phyloP scores from a whole-genome alignment of 106 monocot species.

The Apostasia shenzhenica region DNA sequence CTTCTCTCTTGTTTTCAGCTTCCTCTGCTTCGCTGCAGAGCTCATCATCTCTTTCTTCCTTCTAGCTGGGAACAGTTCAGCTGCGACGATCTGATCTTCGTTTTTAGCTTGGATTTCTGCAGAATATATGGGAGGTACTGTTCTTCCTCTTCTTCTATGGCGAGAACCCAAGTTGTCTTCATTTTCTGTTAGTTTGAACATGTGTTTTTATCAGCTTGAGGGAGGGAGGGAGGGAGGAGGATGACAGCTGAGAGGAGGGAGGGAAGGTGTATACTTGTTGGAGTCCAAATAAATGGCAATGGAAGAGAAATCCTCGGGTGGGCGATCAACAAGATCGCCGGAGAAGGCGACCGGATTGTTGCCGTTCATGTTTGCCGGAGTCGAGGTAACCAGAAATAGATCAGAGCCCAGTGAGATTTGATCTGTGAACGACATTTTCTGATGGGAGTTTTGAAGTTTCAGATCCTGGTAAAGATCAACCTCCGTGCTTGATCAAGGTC shows the following conservation, averaged over 20 bases:
- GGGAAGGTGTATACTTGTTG: constrained; percentile 47
- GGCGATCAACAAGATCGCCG: constrained; percentile 39
- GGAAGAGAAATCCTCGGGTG: constrained; percentile 70
- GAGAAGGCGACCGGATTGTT: constrained; percentile 47
- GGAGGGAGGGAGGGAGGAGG: constrained; percentile 3
- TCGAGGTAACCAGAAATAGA: constrained; percentile 25
- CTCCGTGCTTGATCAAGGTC: constrained; percentile 28
- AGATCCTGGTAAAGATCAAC: constrained; percentile 1
- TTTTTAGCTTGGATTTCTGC: neutral
- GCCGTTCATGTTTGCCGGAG: constrained; percentile 67
- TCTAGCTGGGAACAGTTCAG: constrained; percentile 30
- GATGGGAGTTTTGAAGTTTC: neutral
- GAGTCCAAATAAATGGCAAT: constrained; percentile 46
- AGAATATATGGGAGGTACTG: neutral
- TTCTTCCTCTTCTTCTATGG: neutral
- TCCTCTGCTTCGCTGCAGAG: neutral
- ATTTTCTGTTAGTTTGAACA: neutral
- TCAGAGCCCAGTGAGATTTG: neutral
- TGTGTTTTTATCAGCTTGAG: neutral
- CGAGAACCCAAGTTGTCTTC: neutral
- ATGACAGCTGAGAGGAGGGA: constrained; percentile 9
- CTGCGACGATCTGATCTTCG: constrained; percentile 11
- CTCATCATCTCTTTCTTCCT: neutral
- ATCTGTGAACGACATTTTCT: neutral
- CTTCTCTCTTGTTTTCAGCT: neutral